Evolutionary conservation across 306 rosid genomes (phyloP).

Genomic region (Glycine soja): DNA sequence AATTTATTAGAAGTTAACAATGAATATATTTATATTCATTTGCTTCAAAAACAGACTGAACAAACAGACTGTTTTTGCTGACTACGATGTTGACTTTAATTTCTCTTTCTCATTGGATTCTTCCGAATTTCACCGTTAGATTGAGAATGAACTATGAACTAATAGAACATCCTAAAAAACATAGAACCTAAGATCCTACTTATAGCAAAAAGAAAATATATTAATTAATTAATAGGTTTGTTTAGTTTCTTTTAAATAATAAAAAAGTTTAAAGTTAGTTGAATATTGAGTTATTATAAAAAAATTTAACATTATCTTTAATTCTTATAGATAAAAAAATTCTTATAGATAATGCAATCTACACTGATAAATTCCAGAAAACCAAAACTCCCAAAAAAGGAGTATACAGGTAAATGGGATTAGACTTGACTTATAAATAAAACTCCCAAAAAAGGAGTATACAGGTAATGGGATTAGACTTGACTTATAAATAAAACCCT

Average conservation of each 20-base stretch:
- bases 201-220: too few species aligned
- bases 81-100: slow-evolving; percentile 33
- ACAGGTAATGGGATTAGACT: slow-evolving; percentile 3
- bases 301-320: too few species aligned
- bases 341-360: neutral
- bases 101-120: slow-evolving; percentile 61
- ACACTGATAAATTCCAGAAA: slow-evolving; percentile 45
- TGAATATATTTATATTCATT: neutral
- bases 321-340: too few species aligned
- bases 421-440: slow-evolving; percentile 12
- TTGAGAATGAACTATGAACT: slow-evolving; percentile 27
- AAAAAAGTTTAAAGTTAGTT: too few species aligned
- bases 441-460: slow-evolving; percentile 19
- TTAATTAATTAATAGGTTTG: neutral
- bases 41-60: neutral
- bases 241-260: slow-evolving; percentile 21
- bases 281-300: too few species aligned
- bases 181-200: slow-evolving; percentile 44
- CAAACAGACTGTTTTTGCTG: neutral
- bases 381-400: slow-evolving; percentile 22
- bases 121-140: slow-evolving; percentile 34
- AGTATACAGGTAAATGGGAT: neutral
- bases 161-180: neutral
- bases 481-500: neutral
- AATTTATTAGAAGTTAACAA: neutral